phyloP scores from a whole-genome alignment of 1,139 yeast genomes.

The Blastobotrys apis region DNA sequence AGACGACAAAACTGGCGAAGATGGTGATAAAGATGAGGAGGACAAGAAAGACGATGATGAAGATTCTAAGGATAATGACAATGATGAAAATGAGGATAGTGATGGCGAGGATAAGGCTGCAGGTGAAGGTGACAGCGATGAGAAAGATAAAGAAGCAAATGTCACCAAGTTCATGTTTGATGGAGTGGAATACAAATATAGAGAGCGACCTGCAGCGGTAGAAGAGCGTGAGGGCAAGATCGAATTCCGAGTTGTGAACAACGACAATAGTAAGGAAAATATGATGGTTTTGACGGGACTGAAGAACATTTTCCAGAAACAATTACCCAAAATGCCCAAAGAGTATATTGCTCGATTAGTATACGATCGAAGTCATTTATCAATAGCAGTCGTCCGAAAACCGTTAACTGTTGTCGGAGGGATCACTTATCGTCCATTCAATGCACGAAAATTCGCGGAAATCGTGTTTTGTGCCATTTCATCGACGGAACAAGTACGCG shows the following conservation, averaged over 20 bases:
- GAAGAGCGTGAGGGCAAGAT: slow-evolving; percentile 90
- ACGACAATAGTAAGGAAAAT: slow-evolving; percentile 82
- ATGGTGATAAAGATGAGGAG: slow-evolving; percentile 26
- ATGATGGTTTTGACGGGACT: slow-evolving; percentile 90
- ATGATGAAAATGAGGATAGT: slow-evolving; percentile 28
- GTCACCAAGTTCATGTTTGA: slow-evolving; percentile 57
- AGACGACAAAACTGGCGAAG: slow-evolving; percentile 25
- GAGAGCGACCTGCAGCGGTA: slow-evolving; percentile 88
- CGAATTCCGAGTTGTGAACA: slow-evolving; percentile 92
- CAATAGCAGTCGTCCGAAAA: slow-evolving; percentile 91
- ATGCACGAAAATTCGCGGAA: slow-evolving; percentile 87
- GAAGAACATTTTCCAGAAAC: slow-evolving; percentile 94
- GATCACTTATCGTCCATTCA: slow-evolving; percentile 91
- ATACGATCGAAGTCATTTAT: slow-evolving; percentile 87
- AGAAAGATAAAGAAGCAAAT: slow-evolving; percentile 26
- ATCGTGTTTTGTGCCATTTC: slow-evolving; percentile 97
- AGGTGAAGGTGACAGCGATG: slow-evolving; percentile 27
- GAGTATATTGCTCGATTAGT: slow-evolving; percentile 93
- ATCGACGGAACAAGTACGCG: slow-evolving; percentile 95
- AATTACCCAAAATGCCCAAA: slow-evolving; percentile 96
- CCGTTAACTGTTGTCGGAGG: slow-evolving; percentile 98
- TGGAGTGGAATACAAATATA: slow-evolving; percentile 78
- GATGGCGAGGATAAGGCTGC: slow-evolving; percentile 26
- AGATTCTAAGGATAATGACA: slow-evolving; percentile 34
- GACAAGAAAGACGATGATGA: slow-evolving; percentile 23